Conservation (phyloP, 768 basidiomycete genomes). For the Lyophyllum atratum region DNA sequence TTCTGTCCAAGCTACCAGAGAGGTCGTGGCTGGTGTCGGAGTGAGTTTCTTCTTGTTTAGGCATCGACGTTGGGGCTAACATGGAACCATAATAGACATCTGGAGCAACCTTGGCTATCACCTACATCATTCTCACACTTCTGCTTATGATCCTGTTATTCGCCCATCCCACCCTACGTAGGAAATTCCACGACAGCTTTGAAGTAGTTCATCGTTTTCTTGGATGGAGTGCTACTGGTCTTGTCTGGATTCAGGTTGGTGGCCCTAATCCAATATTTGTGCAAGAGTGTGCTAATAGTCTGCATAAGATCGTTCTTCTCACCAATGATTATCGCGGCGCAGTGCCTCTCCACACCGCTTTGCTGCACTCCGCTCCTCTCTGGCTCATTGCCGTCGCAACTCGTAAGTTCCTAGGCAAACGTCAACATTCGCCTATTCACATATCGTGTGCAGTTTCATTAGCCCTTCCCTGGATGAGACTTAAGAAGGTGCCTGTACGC, state of each 20-base stretch:
- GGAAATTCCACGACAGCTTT: conserved; percentile 42
- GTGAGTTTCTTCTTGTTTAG: conserved; percentile 23
- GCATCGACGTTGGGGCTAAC: not conserved
- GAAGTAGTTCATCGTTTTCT: conserved; percentile 48
- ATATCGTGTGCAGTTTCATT: not conserved
- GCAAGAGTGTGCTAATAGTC: not conserved
- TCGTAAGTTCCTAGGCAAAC: not conserved
- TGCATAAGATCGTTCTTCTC: conserved; percentile 45
- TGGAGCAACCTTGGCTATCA: conserved; percentile 13
- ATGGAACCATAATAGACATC: not conserved
- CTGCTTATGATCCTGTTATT: conserved; percentile 39
- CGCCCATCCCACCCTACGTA: conserved; percentile 41
- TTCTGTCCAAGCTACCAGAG: conserved; percentile 51
- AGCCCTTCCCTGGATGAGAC: conserved; percentile 1
- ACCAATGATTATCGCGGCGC: conserved; percentile 41
- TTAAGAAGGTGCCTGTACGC: conserved; percentile 11
- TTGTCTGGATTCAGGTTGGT: conserved; percentile 45
- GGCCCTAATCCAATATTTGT: not conserved
- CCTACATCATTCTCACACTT: conserved; percentile 16
- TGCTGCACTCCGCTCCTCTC: conserved; percentile 5
- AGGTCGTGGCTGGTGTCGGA: conserved; percentile 38
- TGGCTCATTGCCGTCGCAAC: conserved; percentile 6
- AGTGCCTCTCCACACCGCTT: conserved; percentile 1
- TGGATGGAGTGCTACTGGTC: conserved; percentile 43
- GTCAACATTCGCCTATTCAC: not conserved